Conservation (phyloP, 257 asterid genomes). For the Nicotiana undulata region DNA sequence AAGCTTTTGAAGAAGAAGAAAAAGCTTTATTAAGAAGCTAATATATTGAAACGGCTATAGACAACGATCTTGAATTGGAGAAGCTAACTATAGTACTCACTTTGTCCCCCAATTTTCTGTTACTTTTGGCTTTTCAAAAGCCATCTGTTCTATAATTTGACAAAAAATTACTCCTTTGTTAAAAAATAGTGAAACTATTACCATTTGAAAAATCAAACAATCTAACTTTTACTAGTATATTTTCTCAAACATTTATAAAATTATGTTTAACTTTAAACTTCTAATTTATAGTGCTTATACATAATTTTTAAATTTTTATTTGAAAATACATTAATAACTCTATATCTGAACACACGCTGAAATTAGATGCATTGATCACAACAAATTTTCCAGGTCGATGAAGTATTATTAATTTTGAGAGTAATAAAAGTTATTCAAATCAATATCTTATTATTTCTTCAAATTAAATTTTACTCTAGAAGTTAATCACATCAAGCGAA, state of each 20-base stretch:
- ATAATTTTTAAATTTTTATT: not conserved
- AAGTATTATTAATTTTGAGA: too few relatives aligned
- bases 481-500: not conserved
- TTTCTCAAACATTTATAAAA: not conserved
- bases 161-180: not conserved
- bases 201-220: not conserved
- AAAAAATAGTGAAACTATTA: not conserved
- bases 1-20: not conserved
- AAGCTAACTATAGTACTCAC: not conserved
- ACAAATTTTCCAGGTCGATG: too few relatives aligned
- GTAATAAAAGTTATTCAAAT: not conserved
- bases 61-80: not conserved
- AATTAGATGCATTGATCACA: too few relatives aligned
- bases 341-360: not conserved
- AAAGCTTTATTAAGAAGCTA: not conserved
- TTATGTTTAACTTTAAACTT: not conserved
- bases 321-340: not conserved
- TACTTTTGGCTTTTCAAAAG: not conserved
- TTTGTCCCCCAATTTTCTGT: not conserved
- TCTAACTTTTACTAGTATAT: not conserved
- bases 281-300: not conserved
- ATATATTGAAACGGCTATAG: not conserved
- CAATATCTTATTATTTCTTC: not conserved
- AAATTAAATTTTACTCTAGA: not conserved
- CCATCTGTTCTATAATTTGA: not conserved